Base-by-base conservation (phyloP, 208 protist genomes). In the Dictyostelium gargantuum region DNA sequence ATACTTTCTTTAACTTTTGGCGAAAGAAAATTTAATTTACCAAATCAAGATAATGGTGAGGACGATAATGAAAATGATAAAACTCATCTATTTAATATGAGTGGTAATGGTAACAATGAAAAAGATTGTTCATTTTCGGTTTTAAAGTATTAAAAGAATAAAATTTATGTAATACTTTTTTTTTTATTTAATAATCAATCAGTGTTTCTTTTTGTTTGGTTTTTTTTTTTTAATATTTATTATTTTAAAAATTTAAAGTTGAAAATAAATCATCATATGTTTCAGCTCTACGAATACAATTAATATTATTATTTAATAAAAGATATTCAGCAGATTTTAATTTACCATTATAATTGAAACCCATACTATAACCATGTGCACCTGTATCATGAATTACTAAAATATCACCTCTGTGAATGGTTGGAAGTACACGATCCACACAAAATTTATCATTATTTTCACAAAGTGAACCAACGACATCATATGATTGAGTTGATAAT, bases 391-490 rank as follows among this genome's bases (percentile, higher is more conserved):
- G 70, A 40, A 89, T 89, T 11, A 89, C 50, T 8, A 89, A 19
- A 4, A 68, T 52, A 63, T 89, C 82, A 17, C 26, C 40, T 19
- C 38, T 4, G 2, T 35, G 21, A 48, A 89, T 89, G 29, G 63
- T 40, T 32, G 82, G 82, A 38, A 89, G 19, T 32, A 1, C 2
- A 48, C 82, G 26, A 68, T 68, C 70, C 5, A 79, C 15, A 32
- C 68, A 73, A 68, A 89, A 89, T 54, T 89, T 89, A 79, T 89
- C 82, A 40, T 89, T 89, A 35, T 89, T 89, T 74, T 89, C 82
- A 11, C 82, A 89, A 13, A 89, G 70, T 52, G 82, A 89, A 17
- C 82, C 82, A 21, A 89, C 82, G 5, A 89, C 48, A 79, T 89
- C 82, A 26, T 89, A 89, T 38, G 6, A 40, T n/a, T 79, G 23